A percentile compares a stretch with the other conserved stretches of the same genome.
These are phyloP conservation scores for Phytophthora fragariaefolia DNA, from an alignment of 352 stramenopile genomes.

Conservation along the genomic window DNA sequence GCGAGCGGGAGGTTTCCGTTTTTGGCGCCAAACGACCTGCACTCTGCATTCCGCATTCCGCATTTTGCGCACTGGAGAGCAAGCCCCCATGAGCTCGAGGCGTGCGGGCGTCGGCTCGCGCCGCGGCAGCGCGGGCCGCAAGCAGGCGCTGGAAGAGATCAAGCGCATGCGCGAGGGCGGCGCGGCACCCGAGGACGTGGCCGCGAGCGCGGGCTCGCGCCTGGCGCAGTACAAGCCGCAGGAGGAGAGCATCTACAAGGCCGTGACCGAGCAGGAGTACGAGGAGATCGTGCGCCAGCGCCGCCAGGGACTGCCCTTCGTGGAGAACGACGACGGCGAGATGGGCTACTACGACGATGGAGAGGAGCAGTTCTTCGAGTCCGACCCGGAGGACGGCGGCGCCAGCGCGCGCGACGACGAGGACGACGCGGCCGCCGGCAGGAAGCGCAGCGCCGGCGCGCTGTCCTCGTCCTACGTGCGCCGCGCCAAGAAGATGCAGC, in stretches of 20 bases:
- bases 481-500: conserved; percentile 84
- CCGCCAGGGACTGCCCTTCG: conserved; percentile 78
- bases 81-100: conserved; percentile 62
- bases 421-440: conserved; percentile 48
- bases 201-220: conserved; percentile 36
- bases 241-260: conserved; percentile 86
- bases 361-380: conserved; percentile 91
- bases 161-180: conserved; percentile 68
- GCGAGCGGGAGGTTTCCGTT: conserved; percentile 25
- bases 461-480: conserved; percentile 80
- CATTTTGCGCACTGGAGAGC: background rate
- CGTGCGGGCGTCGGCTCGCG: conserved; percentile 41
- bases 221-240: conserved; percentile 78
- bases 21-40: conserved; percentile 22
- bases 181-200: background rate
- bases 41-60: conserved; percentile 25
- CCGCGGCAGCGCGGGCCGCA: conserved; percentile 48
- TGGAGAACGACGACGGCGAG: conserved; percentile 85
- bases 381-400: conserved; percentile 60
- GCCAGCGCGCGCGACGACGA: conserved; percentile 41
- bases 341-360: conserved; percentile 91
- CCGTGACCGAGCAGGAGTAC: conserved; percentile 87
- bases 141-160: conserved; percentile 79
- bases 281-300: conserved; percentile 84
- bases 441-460: conserved; percentile 80